phyloP scores from a whole-genome alignment of 1,139 yeast genomes.

The Eremothecium coryli region DNA sequence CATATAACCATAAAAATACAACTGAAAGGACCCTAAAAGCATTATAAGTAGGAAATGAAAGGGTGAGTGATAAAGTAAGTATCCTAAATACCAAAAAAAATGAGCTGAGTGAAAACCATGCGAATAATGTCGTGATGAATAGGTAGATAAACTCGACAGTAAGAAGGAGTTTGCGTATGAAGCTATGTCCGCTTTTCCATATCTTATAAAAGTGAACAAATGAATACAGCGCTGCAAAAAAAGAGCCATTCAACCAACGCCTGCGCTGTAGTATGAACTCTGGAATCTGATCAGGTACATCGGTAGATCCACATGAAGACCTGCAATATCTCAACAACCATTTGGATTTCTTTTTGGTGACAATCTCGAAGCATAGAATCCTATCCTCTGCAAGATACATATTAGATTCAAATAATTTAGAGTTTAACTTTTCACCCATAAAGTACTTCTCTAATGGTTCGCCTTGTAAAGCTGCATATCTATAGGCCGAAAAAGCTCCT shows the following conservation, averaged over 20 bases:
- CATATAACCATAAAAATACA: constrained; percentile 78
- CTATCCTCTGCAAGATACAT: constrained; percentile 96
- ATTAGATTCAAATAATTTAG: constrained; percentile 75
- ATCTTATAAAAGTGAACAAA: constrained; percentile 63
- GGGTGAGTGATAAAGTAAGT: constrained; percentile 59
- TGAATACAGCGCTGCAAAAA: constrained; percentile 87
- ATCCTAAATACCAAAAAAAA: constrained; percentile 75
- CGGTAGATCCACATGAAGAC: constrained; percentile 89
- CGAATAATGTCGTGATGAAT: constrained; percentile 52
- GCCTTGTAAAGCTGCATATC: constrained; percentile 72
- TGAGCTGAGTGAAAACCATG: constrained; percentile 79
- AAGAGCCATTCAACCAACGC: constrained; percentile 95
- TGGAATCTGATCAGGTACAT: constrained; percentile 81
- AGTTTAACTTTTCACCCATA: constrained; percentile 71
- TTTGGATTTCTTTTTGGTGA: constrained; percentile 64
- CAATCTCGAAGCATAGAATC: constrained; percentile 85
- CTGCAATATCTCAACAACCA: constrained; percentile 88
- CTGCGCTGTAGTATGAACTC: constrained; percentile 88
- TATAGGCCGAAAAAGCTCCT: constrained; percentile 87
- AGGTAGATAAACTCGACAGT: constrained; percentile 75
- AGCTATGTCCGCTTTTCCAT: constrained; percentile 71
- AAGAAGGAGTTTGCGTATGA: constrained; percentile 58
- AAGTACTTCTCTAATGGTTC: constrained; percentile 83
- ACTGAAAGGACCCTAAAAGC: constrained; percentile 76
- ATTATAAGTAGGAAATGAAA: constrained; percentile 42